Evolutionary conservation across 768 basidiomycete species (phyloP).

Genomic region (Ephemerocybe angulata): DNA sequence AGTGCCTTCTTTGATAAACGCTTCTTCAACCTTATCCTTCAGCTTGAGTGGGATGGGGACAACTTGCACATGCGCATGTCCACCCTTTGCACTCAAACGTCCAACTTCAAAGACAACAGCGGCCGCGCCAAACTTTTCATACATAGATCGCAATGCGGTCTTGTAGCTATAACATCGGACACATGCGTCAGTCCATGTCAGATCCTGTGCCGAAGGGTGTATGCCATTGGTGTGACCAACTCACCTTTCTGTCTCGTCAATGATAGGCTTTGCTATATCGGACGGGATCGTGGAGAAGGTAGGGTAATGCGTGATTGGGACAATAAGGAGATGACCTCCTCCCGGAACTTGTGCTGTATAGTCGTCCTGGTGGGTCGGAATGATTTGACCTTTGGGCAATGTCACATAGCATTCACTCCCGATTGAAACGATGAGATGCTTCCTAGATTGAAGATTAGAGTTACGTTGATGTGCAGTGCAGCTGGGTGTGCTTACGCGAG

Average conservation of each 20-base stretch:
- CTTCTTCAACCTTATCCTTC: conserved; percentile 58
- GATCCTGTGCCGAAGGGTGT: not conserved
- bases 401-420: conserved; percentile 93
- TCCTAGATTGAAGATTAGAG: conserved; percentile 42
- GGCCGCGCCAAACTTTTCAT: conserved; percentile 61
- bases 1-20: conserved; percentile 71
- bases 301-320: conserved; percentile 91
- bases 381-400: conserved; percentile 92
- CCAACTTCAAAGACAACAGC: conserved; percentile 88
- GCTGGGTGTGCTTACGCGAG: conserved; percentile 57
- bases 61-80: conserved; percentile 91
- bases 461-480: not conserved
- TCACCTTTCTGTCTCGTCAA: conserved; percentile 78
- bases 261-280: conserved; percentile 70
- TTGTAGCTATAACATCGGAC: conserved; percentile 58
- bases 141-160: conserved; percentile 65
- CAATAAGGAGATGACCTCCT: conserved; percentile 92
- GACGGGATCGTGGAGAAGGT: conserved; percentile 79
- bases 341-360: conserved; percentile 70
- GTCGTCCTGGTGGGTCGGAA: conserved; percentile 66
- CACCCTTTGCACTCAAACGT: conserved; percentile 77
- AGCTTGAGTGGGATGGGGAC: conserved; percentile 71
- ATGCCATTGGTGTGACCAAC: conserved; percentile 8
- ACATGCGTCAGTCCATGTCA: not conserved
- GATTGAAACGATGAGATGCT: conserved; percentile 93